Base-by-base conservation (phyloP, 306 rosid species). In the Sechiopsis laciniata region DNA sequence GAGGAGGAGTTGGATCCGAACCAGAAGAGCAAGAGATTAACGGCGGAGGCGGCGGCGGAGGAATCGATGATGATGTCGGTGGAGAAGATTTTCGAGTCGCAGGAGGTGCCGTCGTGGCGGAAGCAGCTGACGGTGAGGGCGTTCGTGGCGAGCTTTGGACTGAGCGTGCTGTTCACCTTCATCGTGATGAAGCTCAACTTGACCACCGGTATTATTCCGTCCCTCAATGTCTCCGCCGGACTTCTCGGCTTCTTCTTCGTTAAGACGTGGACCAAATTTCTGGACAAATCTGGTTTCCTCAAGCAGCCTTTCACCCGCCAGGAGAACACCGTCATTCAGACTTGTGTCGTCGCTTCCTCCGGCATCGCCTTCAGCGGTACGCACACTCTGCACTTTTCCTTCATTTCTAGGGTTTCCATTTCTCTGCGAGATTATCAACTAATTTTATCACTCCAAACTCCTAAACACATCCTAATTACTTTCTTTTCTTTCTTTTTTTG, bases 271-370 rank as follows among this genome's bases (percentile, higher is more conserved):
- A 76, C 79, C 16, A 42, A 26, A 37, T 55, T 76, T 54, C 55
- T 76, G 46, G 59, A 70, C 55, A 61, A 75, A 75, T 75, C 68
- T 3, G 78, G 78, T 2, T 48, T 61, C 0, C 65, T 51, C 8
- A 62, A 59, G 14, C 71, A 64, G 8, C 71, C 71, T 4, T 75
- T 75, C 55, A 75, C 78, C 15, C 65, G 71, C 50, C 78, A 75
- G 55, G 78, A 75, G 71, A 75, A 75, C 59, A 75, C 78, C 37
- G 78, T 75, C 12, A 75, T 75, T 22, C 77, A 74, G 77, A 74
- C 77, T 52, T 74, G 77, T 3, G 77, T 74, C 11, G 77, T 74
- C 8, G 77, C 77, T 74, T 74, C 70, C 50, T 74, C 65, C 32
- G 77, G 77, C 77, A 50, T 74, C 71, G 77, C 77, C 32, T 74